A percentile compares a stretch with the other conserved stretches of the same genome.
These are phyloP conservation scores for Dipteronia dyeriana DNA, from an alignment of 345 rosid species.

Conservation along the genomic window DNA sequence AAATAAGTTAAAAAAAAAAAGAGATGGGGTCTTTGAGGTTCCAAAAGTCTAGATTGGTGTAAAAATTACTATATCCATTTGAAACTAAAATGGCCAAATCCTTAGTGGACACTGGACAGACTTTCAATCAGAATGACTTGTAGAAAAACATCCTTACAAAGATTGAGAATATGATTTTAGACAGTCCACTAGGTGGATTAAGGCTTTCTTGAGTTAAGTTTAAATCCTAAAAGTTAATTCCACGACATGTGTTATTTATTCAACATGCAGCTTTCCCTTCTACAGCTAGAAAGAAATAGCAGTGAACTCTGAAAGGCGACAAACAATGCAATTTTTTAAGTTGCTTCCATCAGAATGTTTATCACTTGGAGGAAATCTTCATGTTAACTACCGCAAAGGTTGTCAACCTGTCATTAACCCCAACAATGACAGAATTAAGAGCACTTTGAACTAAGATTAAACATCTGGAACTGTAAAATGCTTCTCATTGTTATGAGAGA, in stretches of 20 bases:
- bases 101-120: not conserved
- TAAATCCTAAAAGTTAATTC: not conserved
- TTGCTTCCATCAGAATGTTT: not conserved
- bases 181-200: not conserved
- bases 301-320: not conserved
- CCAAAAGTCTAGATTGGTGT: not conserved
- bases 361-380: not conserved
- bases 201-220: not conserved
- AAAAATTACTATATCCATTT: not conserved
- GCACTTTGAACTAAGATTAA: not conserved
- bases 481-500: not conserved
- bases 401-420: not conserved
- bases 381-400: not conserved
- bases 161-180: not conserved
- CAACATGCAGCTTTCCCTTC: not conserved
- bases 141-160: not conserved
- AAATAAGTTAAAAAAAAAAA: not conserved
- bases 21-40: not conserved
- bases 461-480: not conserved
- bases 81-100: not conserved
- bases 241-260: not conserved
- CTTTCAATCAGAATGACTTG: not conserved
- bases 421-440: not conserved
- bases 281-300: not conserved
- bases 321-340: not conserved